Evolutionary conservation across 345 rosid genomes (phyloP).

Genomic region (Acer saccharum): DNA sequence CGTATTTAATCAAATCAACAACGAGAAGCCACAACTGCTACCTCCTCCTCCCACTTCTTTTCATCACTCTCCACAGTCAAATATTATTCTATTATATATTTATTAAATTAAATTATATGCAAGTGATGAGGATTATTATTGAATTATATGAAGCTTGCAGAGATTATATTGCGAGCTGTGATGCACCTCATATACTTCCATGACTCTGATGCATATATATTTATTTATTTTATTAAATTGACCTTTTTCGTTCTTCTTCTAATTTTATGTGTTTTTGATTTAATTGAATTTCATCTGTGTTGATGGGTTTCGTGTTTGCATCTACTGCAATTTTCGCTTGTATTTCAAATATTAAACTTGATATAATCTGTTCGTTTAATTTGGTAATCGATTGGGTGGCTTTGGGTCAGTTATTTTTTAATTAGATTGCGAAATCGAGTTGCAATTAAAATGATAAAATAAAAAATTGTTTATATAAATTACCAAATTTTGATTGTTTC

Average conservation of each 20-base stretch:
- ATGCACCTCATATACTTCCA: conserved; percentile 48
- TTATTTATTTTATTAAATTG: background rate
- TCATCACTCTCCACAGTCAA: background rate
- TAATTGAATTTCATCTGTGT: no score
- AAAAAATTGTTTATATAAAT: no score
- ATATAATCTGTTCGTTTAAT: no score
- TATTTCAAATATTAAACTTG: no score
- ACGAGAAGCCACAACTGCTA: background rate
- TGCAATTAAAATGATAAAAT: no score
- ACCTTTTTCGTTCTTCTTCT: background rate
- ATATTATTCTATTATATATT: background rate
- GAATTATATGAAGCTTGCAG: conserved; percentile 34
- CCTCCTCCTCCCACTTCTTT: no score
- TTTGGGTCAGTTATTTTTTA: no score
- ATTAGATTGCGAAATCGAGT: no score
- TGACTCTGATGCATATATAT: conserved; percentile 48
- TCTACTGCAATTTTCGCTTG: no score
- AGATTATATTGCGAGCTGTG: conserved; percentile 23
- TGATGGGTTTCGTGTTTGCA: no score
- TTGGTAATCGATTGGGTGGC: no score
- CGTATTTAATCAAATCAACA: background rate
- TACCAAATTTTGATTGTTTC: no score
- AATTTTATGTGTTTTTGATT: background rate
- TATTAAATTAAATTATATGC: conserved; percentile 1
- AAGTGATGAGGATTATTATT: conserved; percentile 33